phyloP scores from a whole-genome alignment of 164 flowering plant species.

The Dillenia suffruticosa region DNA sequence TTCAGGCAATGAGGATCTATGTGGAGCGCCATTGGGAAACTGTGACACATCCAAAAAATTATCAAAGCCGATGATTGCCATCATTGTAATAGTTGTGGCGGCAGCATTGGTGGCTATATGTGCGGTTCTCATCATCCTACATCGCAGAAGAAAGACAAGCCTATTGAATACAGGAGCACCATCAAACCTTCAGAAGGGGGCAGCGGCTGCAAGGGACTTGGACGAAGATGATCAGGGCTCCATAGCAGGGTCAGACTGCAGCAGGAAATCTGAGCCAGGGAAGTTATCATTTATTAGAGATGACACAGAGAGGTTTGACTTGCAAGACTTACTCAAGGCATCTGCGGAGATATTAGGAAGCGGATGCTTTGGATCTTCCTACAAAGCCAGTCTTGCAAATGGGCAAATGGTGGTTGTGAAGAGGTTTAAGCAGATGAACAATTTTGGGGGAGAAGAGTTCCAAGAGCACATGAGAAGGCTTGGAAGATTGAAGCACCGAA shows the following conservation, averaged over 20 bases:
- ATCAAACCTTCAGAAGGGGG: conserved; percentile 3
- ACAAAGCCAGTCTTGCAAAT: conserved; percentile 55
- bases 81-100: conserved; percentile 14
- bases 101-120: conserved; percentile 16
- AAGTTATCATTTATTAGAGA: conserved; percentile 56
- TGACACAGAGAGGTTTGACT: conserved; percentile 48
- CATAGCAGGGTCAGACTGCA: background rate
- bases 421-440: conserved; percentile 80
- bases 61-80: conserved; percentile 2
- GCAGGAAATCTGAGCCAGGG: conserved; percentile 18
- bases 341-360: conserved; percentile 81
- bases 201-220: background rate
- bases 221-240: conserved; percentile 5
- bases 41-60: conserved; percentile 14
- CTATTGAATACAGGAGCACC: background rate
- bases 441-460: conserved; percentile 67
- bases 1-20: conserved; percentile 51
- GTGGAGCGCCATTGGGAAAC: conserved; percentile 39
- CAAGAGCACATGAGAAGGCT: conserved; percentile 83
- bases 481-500: conserved; percentile 62
- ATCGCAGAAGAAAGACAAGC: conserved; percentile 4
- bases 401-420: conserved; percentile 69
- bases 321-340: conserved; percentile 68
- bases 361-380: conserved; percentile 70
- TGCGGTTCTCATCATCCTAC: conserved; percentile 15